Conservation (phyloP, 257 asterid genomes). For the Capsicum pubescens region DNA sequence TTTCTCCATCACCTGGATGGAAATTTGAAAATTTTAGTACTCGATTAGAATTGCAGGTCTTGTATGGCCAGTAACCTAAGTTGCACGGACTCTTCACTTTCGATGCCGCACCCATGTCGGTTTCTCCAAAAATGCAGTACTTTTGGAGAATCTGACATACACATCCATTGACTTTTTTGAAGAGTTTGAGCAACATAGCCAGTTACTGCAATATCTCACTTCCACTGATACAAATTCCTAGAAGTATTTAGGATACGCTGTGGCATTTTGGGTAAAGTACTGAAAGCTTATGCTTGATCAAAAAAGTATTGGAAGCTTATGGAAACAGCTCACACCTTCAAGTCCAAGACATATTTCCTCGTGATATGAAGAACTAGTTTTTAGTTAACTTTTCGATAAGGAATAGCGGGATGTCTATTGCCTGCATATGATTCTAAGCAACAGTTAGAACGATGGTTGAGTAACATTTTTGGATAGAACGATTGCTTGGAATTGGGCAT, state of each 20-base stretch:
- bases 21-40: no score
- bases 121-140: no score
- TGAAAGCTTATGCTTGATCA: background rate
- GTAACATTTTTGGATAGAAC: background rate
- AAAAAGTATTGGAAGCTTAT: background rate
- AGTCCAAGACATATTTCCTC: background rate
- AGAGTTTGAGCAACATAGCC: background rate
- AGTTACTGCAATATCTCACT: background rate
- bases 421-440: background rate
- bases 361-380: background rate
- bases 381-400: background rate
- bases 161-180: no score
- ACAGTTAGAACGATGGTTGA: background rate
- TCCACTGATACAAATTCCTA: background rate
- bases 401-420: background rate
- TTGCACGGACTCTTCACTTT: no score
- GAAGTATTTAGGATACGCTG: background rate
- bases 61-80: background rate
- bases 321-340: background rate
- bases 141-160: no score
- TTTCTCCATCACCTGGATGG: background rate
- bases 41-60: background rate
- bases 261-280: background rate
- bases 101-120: no score
- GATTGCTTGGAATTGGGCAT: background rate